Base-by-base conservation (phyloP, 2,329 filamentous ascomycete species). In the Aspergillus viridinutans region DNA sequence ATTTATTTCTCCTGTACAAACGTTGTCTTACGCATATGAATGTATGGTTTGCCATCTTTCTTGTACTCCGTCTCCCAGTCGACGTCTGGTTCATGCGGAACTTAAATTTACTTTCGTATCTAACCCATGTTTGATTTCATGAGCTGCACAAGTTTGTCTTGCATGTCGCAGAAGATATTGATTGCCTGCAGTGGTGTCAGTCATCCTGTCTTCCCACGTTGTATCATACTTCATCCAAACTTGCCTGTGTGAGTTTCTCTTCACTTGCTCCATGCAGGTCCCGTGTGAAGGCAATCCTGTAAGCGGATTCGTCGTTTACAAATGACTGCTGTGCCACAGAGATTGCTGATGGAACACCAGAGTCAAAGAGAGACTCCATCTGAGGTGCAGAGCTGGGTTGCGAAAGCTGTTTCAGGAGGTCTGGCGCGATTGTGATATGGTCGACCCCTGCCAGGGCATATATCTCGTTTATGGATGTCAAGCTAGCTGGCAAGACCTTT, bases 401-500 rank as follows among this genome's bases (percentile, higher is more conserved):
- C 0, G 76, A 72, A n/a, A 85, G 73, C 35, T 78, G 71, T 8
- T 69, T 69, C 26, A 88, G 71, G 2, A 87, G 69, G 0, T 70
- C 71, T 0, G 84, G 83, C 0, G 83, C 76, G 38, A 88, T 76
- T 0, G 85, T 87, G 23, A 88, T 80, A 65, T 85, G 81, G 40
- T 84, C 74, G 1, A 81, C 79, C 0, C 84, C 83, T 1, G 82
- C 81, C 1, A 87, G 74, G 49, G 74, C 74, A 74, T 84, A 81
- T n/a, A 84, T 80, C 62, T 88, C 83, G 1, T 81, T 77, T 1
- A 79, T 76, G 0, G 78, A 83, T 0, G 83, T 85, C 49, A 87
- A 70, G 38, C 81, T 84, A 2, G 83, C 84, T 0, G 81, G 80
- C 5, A 87, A 65, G 3, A 87, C 81, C 55, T 79, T 72, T 0